These are phyloP conservation scores for Calophaca sinica DNA, from an alignment of 306 rosid species.

Conservation along the genomic window DNA sequence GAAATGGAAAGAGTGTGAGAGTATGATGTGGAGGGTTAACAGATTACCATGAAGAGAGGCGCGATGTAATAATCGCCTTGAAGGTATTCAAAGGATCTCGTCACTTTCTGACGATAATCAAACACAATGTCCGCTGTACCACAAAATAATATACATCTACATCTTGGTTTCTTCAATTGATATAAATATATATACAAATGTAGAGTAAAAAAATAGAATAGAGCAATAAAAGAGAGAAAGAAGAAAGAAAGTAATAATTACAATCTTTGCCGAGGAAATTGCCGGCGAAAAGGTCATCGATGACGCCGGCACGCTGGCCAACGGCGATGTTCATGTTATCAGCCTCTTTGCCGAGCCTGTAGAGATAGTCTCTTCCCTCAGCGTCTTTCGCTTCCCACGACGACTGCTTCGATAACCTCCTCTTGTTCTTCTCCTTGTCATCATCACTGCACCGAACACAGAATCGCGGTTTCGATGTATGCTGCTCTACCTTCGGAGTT, in stretches of 20 bases:
- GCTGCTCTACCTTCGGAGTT: slow-evolving; percentile 10
- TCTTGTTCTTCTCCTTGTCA: slow-evolving; percentile 37
- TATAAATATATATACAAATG: too few species aligned
- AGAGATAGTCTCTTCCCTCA: slow-evolving; percentile 83
- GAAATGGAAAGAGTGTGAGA: not conserved
- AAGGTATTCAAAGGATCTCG: slow-evolving; percentile 81
- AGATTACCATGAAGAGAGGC: slow-evolving; percentile 84
- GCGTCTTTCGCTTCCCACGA: slow-evolving; percentile 88
- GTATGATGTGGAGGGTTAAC: not conserved
- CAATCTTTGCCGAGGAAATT: slow-evolving; percentile 90
- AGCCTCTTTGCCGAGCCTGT: slow-evolving; percentile 83
- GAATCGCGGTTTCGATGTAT: slow-evolving; percentile 37
- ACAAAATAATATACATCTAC: not conserved
- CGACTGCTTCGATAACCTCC: slow-evolving; percentile 78
- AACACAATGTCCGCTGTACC: slow-evolving; percentile 86
- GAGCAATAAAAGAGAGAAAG: too few species aligned
- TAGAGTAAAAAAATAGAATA: too few species aligned
- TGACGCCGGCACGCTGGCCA: slow-evolving; percentile 86
- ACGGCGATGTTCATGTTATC: slow-evolving; percentile 98
- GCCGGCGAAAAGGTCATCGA: slow-evolving; percentile 84
- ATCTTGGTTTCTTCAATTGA: not conserved
- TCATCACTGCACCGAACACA: slow-evolving; percentile 45
- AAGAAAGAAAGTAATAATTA: not conserved
- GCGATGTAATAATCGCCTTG: slow-evolving; percentile 96
- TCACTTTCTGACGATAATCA: slow-evolving; percentile 93